phyloP scores from a whole-genome alignment of 495 filamentous ascomycete species.

The Hypoxylon intermedium region DNA sequence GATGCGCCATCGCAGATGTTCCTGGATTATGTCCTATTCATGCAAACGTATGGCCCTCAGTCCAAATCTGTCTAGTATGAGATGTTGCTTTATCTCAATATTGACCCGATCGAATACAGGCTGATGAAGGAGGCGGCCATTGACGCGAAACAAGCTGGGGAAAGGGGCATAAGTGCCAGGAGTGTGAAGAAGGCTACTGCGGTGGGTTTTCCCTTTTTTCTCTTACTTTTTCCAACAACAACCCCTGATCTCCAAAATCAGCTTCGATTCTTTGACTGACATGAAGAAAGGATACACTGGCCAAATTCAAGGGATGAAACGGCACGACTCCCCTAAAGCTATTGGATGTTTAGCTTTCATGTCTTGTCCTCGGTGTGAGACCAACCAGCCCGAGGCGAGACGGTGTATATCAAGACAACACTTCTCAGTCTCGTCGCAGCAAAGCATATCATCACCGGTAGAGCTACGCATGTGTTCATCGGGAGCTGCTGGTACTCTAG shows the following conservation, averaged over 20 bases:
- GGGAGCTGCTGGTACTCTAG: too few relatives aligned
- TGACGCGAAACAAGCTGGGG: constrained; percentile 73
- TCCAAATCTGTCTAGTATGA: not conserved
- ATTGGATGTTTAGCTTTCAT: not conserved
- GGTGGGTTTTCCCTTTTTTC: constrained; percentile 54
- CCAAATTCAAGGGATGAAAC: constrained; percentile 76
- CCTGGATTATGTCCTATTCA: constrained; percentile 87
- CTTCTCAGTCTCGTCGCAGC: too few relatives aligned
- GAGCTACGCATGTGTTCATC: too few relatives aligned
- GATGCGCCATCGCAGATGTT: constrained; percentile 66
- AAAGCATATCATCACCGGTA: too few relatives aligned
- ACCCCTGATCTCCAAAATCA: too few relatives aligned
- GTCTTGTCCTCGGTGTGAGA: not conserved
- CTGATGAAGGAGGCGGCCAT: constrained; percentile 85
- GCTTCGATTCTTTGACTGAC: too few relatives aligned
- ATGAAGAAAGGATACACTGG: constrained; percentile 65
- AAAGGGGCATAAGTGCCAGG: constrained; percentile 74
- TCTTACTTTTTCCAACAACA: not conserved
- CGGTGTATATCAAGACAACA: not conserved
- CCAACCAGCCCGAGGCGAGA: not conserved
- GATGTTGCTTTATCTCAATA: constrained; percentile 5
- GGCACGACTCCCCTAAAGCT: not conserved
- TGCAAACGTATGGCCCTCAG: constrained; percentile 72
- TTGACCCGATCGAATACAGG: constrained; percentile 50
- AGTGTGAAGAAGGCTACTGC: constrained; percentile 78